phyloP scores from a whole-genome alignment of 2,329 filamentous ascomycete species.

The Cladosporium sp. region DNA sequence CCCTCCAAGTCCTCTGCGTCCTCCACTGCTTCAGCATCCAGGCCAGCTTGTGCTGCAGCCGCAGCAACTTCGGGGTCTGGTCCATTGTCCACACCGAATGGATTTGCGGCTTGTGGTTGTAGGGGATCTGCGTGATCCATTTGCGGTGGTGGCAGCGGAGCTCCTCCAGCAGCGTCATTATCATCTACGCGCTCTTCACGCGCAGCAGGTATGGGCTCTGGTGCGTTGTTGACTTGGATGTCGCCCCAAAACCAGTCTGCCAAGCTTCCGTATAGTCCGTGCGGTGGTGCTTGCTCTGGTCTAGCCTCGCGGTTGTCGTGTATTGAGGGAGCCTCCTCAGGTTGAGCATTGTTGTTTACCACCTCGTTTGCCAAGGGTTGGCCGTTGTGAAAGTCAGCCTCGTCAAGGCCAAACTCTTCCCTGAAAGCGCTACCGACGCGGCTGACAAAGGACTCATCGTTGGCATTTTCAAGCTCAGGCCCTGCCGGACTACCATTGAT shows the following conservation, averaged over 20 bases:
- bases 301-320: not conserved
- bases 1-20: conserved; percentile 92
- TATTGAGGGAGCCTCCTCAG: not conserved
- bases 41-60: conserved; percentile 60
- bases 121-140: conserved; percentile 3
- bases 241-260: conserved; percentile 48
- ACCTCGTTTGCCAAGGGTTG: conserved; percentile 2
- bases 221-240: conserved; percentile 26
- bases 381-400: conserved; percentile 14
- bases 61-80: conserved; percentile 58
- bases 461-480: not conserved
- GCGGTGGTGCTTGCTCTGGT: not conserved
- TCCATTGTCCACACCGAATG: conserved; percentile 14
- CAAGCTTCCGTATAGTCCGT: conserved; percentile 22
- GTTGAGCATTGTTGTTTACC: not conserved
- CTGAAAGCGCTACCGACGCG: conserved; percentile 19
- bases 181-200: conserved; percentile 59
- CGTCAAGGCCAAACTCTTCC: conserved; percentile 23
- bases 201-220: conserved; percentile 36
- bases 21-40: conserved; percentile 71
- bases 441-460: conserved; percentile 15
- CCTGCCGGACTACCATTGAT: conserved; percentile 12
- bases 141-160: conserved; percentile 54
- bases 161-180: conserved; percentile 48
- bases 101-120: conserved; percentile 17